A percentile compares a stretch with the other conserved stretches of the same genome.
Evolutionary conservation across 306 rosid species (phyloP).

Genomic region (Gastrolobium bilobum): DNA sequence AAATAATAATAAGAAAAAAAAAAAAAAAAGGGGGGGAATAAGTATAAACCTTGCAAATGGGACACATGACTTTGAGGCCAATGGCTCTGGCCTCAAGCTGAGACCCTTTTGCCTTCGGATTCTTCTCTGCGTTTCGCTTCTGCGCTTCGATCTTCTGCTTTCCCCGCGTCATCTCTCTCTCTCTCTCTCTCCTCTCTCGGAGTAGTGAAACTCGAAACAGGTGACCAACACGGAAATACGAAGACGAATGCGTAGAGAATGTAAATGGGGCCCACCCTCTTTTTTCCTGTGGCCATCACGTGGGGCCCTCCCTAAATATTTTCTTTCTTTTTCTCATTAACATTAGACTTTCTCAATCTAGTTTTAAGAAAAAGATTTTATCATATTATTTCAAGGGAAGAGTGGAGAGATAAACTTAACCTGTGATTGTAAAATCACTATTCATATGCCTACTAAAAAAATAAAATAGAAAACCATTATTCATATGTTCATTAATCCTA

Average conservation of each 20-base stretch:
- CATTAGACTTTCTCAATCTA: too few relatives aligned
- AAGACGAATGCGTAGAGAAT: conserved; percentile 1
- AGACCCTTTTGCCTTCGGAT: conserved; percentile 84
- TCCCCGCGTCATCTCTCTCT: conserved; percentile 79
- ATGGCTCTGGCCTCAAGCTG: conserved; percentile 93
- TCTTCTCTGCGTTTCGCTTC: conserved; percentile 80
- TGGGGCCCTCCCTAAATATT: too few relatives aligned
- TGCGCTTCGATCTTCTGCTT: conserved; percentile 99
- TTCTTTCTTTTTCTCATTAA: too few relatives aligned
- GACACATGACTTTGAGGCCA: conserved; percentile 82
- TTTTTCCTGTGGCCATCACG: not conserved
- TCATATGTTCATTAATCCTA: too few relatives aligned
- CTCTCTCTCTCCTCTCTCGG: not conserved
- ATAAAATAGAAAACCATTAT: too few relatives aligned
- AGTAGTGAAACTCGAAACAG: not conserved
- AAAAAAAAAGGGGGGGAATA: not conserved
- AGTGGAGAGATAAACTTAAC: too few relatives aligned
- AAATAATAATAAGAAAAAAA: too few relatives aligned
- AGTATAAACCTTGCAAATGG: conserved; percentile 82
- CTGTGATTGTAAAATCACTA: too few relatives aligned
- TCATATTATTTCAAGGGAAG: too few relatives aligned
- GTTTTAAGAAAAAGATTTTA: too few relatives aligned
- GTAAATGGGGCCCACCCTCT: conserved; percentile 11
- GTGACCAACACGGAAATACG: conserved; percentile 1
- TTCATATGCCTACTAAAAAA: too few relatives aligned